phyloP scores from a whole-genome alignment of 257 asterid genomes.

The Eucommia ulmoides region DNA sequence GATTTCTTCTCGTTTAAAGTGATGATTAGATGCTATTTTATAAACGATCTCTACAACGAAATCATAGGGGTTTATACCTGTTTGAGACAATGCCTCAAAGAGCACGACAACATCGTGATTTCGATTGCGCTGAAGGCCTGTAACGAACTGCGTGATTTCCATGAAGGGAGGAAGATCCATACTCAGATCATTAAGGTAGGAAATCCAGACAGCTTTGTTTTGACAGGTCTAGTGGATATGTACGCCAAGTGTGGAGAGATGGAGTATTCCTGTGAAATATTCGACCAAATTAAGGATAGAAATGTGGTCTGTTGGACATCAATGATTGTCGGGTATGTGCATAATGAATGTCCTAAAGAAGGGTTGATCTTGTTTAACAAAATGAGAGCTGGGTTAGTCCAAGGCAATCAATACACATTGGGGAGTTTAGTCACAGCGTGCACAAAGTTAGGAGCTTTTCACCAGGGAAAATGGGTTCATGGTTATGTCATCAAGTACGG shows the following conservation, averaged over 20 bases:
- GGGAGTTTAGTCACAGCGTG: conserved; percentile 45
- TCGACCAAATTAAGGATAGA: conserved; percentile 31
- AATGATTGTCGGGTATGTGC: conserved; percentile 56
- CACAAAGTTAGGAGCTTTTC: conserved; percentile 37
- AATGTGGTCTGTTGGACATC: conserved; percentile 72
- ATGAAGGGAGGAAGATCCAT: conserved; percentile 46
- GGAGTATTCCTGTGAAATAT: conserved; percentile 26
- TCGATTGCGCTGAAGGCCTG: conserved; percentile 59
- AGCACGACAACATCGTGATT: conserved; percentile 34
- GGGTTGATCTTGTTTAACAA: conserved; percentile 37
- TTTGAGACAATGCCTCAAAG: conserved; percentile 21
- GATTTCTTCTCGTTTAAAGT: conserved; percentile 31
- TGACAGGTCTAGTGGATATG: conserved; percentile 61
- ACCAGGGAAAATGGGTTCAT: conserved; percentile 60
- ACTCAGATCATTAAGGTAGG: conserved; percentile 36
- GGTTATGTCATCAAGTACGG: conserved; percentile 44
- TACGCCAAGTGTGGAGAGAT: conserved; percentile 56
- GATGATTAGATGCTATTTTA: conserved; percentile 65
- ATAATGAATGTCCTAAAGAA: conserved; percentile 38
- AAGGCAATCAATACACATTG: conserved; percentile 36
- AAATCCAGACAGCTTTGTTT: conserved; percentile 38
- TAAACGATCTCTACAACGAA: conserved; percentile 27
- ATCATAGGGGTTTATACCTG: conserved; percentile 28
- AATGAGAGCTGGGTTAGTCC: conserved; percentile 47
- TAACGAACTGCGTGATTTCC: conserved; percentile 30